Conservation (phyloP, 805 yeast genomes). For the Candida silvatica region DNA sequence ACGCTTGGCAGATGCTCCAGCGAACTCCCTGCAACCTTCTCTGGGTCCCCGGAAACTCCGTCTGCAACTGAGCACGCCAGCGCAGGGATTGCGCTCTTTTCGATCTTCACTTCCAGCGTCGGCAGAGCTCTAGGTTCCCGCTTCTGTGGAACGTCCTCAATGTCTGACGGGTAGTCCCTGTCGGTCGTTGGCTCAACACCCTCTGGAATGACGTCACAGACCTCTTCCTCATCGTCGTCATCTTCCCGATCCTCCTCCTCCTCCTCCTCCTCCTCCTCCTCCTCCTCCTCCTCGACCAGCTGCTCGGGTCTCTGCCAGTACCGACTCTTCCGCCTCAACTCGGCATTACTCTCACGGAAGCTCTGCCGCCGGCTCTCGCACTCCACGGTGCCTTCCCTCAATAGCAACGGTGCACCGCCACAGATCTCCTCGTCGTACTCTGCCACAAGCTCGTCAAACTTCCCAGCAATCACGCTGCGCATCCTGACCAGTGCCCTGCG, state of each 20-base stretch:
- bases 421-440: constrained; percentile 8
- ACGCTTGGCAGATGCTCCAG: no score
- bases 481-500: constrained; percentile 5
- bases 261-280: constrained; percentile 42
- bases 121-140: constrained; percentile 1
- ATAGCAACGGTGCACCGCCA: no score
- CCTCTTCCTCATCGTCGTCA: constrained; percentile 9
- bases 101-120: not conserved
- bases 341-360: not conserved
- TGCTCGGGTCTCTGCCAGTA: constrained; percentile 32
- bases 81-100: not conserved
- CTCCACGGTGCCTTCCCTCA: no score
- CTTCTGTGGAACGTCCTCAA: constrained; percentile 1
- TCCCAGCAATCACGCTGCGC: constrained; percentile 7
- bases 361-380: no score
- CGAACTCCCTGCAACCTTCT: no score
- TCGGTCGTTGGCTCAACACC: no score
- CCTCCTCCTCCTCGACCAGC: constrained; percentile 25
- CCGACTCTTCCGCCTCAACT: not conserved
- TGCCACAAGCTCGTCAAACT: constrained; percentile 9
- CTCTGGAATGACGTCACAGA: not conserved
- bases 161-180: no score
- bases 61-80: no score
- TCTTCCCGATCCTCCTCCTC: constrained; percentile 20
- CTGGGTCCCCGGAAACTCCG: no score